Base-by-base conservation (phyloP, 2,329 filamentous ascomycete genomes). In the Scytalidium sp. region DNA sequence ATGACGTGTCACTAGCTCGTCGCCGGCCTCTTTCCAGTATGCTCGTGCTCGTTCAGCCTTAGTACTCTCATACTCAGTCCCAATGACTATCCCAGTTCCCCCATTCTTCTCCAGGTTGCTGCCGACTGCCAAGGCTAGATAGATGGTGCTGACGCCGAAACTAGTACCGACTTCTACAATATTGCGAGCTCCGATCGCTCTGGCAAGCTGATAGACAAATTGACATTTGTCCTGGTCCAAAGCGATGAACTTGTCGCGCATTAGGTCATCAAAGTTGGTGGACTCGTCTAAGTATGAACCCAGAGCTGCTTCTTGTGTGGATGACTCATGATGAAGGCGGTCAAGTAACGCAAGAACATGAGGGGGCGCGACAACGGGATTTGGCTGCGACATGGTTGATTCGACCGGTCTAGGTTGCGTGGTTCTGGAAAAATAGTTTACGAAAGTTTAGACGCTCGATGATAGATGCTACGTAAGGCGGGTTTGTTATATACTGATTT, bases 141-240 rank as follows among this genome's bases (percentile, higher is more conserved):
- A 85, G 41, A 85, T 81, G 0, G 81, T 84, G 49, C 76, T 81
- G 1, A 85, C 74, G 2, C 82, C 82, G 50, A 81, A 85, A 40
- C 74, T 78, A 0, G 82, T 85, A 1, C 81, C 82, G 0, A 79
- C 80, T 59, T 85, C 81, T 32, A 85, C 74, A 19, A 84, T 66
- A 40, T 72, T 72, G 2, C 67, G 68, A 1, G 81, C 80, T 2
- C 73, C 69, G 9, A 65, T 75, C 10, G 73, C 68, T 3, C 72
- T 71, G 2, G 74, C 60, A 0, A 85, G 68, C 17, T 78, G 74
- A 61, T 85, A 84, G 1, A 80, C 65, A 36, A 83, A 71, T 3
- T 74, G 67, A 56, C 74, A 79, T 61, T 85, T 85, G 60, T 84
- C 79, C 8, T 71, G 65, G 32, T 83, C 80, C 2, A 85, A 69